Percentiles rank a stretch among this genome's conserved stretches.
Conservation (phyloP, 139 green algal species). For the Chlorella vulgaris region DNA sequence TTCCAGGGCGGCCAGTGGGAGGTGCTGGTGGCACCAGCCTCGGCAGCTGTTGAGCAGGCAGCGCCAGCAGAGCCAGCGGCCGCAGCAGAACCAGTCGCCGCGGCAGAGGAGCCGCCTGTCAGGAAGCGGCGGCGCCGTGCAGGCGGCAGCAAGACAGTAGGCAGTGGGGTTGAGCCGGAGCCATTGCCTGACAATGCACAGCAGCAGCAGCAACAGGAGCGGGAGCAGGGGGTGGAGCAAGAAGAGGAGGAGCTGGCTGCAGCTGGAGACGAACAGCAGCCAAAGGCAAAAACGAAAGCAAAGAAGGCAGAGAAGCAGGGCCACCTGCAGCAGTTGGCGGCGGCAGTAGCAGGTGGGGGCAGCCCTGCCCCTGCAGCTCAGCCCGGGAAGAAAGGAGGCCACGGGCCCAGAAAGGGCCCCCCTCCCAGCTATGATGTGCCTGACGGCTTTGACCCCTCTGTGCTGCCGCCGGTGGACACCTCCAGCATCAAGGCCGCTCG, state of each 20-base stretch:
- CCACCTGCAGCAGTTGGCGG: not conserved
- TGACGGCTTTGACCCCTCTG: not conserved
- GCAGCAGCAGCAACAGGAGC: not conserved
- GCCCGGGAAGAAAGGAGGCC: not conserved
- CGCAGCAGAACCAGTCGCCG: not conserved
- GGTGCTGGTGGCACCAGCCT: not conserved
- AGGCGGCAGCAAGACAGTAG: not conserved
- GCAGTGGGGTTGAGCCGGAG: not conserved
- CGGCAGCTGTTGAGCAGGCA: not conserved
- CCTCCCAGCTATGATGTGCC: not conserved
- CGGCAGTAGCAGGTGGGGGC: not conserved
- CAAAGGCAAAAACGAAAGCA: not conserved
- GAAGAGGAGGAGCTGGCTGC: not conserved
- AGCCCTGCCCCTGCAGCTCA: too few species aligned
- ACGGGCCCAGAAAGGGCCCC: not conserved
- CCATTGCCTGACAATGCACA: not conserved
- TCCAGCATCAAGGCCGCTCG: not conserved
- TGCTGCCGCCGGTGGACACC: not conserved
- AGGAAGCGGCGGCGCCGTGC: not conserved
- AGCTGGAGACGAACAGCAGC: not conserved
- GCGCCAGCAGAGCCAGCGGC: not conserved
- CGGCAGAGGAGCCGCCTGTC: not conserved
- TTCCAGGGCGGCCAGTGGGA: slow-evolving; percentile 2
- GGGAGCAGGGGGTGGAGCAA: not conserved
- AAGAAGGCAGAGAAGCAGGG: not conserved